Base-by-base conservation (phyloP, 108 stramenopile species). In the Fragilaria crotonensis region DNA sequence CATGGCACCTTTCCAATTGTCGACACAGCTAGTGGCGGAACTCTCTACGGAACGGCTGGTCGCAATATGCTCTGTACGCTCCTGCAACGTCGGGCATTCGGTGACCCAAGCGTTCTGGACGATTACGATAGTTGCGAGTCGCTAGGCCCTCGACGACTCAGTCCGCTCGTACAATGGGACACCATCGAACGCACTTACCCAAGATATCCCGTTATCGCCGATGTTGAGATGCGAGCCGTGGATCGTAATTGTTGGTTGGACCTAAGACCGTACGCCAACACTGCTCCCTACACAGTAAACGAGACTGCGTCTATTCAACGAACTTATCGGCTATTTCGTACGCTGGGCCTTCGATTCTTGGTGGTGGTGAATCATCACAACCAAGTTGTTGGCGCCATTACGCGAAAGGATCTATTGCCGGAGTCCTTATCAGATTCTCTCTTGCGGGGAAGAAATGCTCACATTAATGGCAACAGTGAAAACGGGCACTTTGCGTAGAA, bases 1-100 rank as follows among this genome's bases (percentile, higher is more conserved):
- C 95, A 97, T 65, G 87, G 86, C 49, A 94, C 85, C 59, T 97
- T 97, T 58, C 96, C 94, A 1, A 90, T 97, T 67, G 93, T 97
- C n/a, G 91, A 95, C 64, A 89, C 81, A 9, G 83, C 79, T 27
- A 83, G 77, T 54, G 83, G 85, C 44, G 92, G 90, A 0, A 87
- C 86, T 23, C 59, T 97, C 59, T 89, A 92, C 52, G 96, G 96
- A 49, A 96, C 94, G 5, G 90, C 94, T 20, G 64, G 79, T 36
- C 75, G 96, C 11, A 50, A 80, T 48, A 93, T 90, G 81, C 68
- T 94, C 7, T 93, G 90, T 56, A 90, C 91, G 5, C 63, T 95
- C 31, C 77, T 95, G 32, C 81, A 94, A 50, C 81, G 90, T 30
- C 73, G 90, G 36, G 95, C 95, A 3, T 96, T 94, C 71, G 90